Conservation (phyloP, 352 stramenopile species). For the Pythium grandisporangium region DNA sequence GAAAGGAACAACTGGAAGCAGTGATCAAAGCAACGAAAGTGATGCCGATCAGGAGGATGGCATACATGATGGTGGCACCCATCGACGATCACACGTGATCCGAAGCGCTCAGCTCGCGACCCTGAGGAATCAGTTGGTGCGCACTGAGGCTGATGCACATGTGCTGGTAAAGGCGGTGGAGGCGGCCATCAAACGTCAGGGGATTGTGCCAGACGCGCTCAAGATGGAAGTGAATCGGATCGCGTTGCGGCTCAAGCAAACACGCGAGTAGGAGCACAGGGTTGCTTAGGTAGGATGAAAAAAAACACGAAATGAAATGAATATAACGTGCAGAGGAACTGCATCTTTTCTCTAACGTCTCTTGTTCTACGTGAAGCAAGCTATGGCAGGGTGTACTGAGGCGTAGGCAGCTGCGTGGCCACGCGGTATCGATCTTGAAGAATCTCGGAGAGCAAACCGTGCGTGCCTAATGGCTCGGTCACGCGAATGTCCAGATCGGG, state of each 20-base stretch:
- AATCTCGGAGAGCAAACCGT: constrained; percentile 52
- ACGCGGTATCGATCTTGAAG: constrained; percentile 53
- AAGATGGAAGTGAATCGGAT: constrained; percentile 51
- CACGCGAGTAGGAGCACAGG: background rate
- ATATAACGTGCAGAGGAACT: too few species aligned
- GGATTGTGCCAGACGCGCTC: constrained; percentile 39
- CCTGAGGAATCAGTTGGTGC: constrained; percentile 53
- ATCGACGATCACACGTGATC: constrained; percentile 24
- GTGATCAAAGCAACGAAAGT: background rate
- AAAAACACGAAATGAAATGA: too few species aligned
- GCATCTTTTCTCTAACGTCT: background rate
- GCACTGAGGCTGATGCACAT: constrained; percentile 45
- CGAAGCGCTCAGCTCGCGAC: constrained; percentile 27
- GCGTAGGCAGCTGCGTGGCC: constrained; percentile 6
- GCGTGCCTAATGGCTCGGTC: constrained; percentile 52
- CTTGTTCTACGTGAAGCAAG: background rate
- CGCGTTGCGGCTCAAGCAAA: constrained; percentile 22
- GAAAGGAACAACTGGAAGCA: background rate
- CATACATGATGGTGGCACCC: background rate
- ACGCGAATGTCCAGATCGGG: constrained; percentile 43
- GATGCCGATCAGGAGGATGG: background rate
- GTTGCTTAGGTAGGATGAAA: too few species aligned
- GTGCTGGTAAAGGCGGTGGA: constrained; percentile 58
- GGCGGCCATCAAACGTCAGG: constrained; percentile 39
- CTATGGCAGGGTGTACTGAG: constrained; percentile 6